These are phyloP conservation scores for Pleurotus platypus DNA, from an alignment of 768 basidiomycete species.

Conservation along the genomic window DNA sequence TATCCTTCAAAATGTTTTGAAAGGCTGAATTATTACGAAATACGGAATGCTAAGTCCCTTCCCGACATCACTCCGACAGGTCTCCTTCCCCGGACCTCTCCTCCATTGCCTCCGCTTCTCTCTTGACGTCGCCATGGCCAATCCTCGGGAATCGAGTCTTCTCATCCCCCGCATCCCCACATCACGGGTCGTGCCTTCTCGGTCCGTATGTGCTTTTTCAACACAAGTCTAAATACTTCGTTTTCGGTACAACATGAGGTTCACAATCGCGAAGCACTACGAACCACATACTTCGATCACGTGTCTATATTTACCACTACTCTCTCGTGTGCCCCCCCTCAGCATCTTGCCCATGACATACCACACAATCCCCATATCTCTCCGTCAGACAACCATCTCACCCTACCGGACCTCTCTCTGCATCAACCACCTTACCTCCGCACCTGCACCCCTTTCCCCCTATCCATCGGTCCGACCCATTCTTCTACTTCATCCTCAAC, in stretches of 20 bases:
- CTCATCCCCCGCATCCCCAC: conserved; percentile 17
- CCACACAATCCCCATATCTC: no score
- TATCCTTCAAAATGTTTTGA: neutral
- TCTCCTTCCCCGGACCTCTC: conserved; percentile 8
- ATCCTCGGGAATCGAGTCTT: conserved; percentile 21
- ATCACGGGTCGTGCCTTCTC: conserved; percentile 14
- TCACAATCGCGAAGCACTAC: neutral
- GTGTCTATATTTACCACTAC: neutral
- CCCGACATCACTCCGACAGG: conserved; percentile 15
- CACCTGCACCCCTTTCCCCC: no score
- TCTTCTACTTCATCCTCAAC: no score
- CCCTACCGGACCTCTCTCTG: no score
- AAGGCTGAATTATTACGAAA: no score
- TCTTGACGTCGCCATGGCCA: conserved; percentile 13
- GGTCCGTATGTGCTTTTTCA: conserved; percentile 6
- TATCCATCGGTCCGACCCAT: no score
- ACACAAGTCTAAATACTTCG: conserved; percentile 6
- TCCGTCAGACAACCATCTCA: no score
- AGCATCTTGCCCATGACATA: no score
- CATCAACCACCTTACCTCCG: no score
- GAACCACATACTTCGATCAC: neutral
- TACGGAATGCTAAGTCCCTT: neutral
- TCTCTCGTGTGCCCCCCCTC: no score
- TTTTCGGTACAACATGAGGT: conserved; percentile 2
- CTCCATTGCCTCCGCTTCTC: neutral